Percentiles rank a stretch among this genome's conserved stretches.
Evolutionary conservation across 768 basidiomycete species (phyloP).

Genomic region (Panellus pusillus): DNA sequence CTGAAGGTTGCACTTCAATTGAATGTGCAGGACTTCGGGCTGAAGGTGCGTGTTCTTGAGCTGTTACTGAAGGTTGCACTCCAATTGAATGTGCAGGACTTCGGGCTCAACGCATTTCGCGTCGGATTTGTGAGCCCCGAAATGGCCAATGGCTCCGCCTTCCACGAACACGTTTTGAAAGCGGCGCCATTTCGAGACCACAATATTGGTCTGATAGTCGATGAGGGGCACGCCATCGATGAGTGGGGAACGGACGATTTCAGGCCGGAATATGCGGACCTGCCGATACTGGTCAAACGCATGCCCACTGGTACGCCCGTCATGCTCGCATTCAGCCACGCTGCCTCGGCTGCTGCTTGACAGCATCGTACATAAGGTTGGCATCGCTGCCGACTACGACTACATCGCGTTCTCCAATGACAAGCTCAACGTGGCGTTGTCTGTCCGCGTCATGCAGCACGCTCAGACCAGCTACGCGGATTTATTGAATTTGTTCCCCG

Average conservation of each 20-base stretch:
- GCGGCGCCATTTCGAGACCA: no score
- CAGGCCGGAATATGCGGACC: neutral
- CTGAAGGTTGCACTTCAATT: no score
- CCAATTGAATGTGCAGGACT: neutral
- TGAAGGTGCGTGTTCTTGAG: no score
- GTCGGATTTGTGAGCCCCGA: no score
- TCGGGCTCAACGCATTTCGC: neutral
- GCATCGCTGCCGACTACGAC: neutral
- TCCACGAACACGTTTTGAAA: neutral
- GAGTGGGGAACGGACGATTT: neutral
- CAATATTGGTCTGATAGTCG: no score
- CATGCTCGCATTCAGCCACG: no score
- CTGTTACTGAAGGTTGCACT: no score
- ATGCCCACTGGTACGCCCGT: no score
- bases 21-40: no score
- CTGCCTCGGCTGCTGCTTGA: neutral
- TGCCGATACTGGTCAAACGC: no score
- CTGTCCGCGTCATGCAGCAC: slow-evolving; percentile 12
- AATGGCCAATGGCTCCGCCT: neutral
- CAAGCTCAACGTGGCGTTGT: slow-evolving; percentile 10
- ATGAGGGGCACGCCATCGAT: no score
- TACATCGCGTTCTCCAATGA: slow-evolving; percentile 3
- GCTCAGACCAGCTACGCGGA: neutral
- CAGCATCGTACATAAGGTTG: neutral
- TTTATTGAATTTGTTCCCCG: no score